Evolutionary conservation across 495 filamentous ascomycete genomes (phyloP), one percentile per base, ranked within the genome.

Genomic region (Margaritispora aquatica): DNA sequence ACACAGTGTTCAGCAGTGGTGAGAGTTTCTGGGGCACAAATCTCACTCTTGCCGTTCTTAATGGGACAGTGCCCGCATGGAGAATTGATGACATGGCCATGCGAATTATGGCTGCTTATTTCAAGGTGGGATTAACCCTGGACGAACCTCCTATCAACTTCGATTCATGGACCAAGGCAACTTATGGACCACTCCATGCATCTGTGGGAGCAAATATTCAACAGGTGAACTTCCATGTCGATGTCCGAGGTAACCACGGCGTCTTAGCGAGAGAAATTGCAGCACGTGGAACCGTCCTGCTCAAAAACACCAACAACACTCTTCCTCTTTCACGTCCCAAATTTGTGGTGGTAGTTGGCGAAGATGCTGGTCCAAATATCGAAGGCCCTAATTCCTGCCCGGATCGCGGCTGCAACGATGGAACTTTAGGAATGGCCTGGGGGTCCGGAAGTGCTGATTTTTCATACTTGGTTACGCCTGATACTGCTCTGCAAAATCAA

Each of bases 361-460:
- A 89, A 34, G 92, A 96, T 66, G 93, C 92, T 21, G 88, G 85
- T 1, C 80, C 83, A 8, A 93, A 89, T 61, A 75, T 79, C 0
- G 71, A 77, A 26, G 94, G 94, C 10, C 88, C 90, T 15, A 97
- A 97, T 69, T 88, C 86, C 26, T 96, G 92, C 68, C 24, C 64
- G 38, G 89, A 98, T 73, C 84, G 88, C 26, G 86, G 89, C 19
- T 96, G 93, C 61, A 78, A 90, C 67, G 81, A 86, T 50, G 93
- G 92, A 51, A 96, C 93, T 4, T 79, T 96, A 21, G 94, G 86
- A 29, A 92, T 96, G 86, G 92, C 82, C 41, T 97, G 93, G 93
- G 94, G 93, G 46, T 94, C 89, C 58, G 94, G 94, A 50, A 88
- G 86, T 29, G 80, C 88, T 26, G 85, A 93, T 64, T 97, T 90